phyloP scores from a whole-genome alignment of 176 grass and related monocot species.

The Eragrostis curvula region DNA sequence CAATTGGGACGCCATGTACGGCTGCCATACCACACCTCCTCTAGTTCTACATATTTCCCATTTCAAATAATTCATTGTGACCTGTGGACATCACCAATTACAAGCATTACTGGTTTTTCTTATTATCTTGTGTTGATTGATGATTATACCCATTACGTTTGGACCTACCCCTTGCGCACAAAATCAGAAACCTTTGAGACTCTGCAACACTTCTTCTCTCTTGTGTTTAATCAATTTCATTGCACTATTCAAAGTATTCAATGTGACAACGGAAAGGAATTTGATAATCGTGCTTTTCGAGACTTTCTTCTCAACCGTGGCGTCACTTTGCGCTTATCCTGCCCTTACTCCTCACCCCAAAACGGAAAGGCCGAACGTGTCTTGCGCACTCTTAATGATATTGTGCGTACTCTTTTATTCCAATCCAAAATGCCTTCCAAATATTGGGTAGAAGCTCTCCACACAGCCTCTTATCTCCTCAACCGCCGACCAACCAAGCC shows the following conservation, averaged over 20 bases:
- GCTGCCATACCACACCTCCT: background rate
- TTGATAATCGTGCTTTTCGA: no score
- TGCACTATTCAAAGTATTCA: background rate
- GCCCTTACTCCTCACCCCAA: background rate
- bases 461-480: background rate
- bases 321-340: background rate
- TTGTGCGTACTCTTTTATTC: background rate
- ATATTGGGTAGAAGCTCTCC: background rate
- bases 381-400: no score
- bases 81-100: no score
- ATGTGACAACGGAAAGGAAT: conserved; percentile 5
- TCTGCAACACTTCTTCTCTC: background rate
- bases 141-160: background rate
- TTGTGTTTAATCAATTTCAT: background rate
- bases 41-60: background rate
- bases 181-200: background rate
- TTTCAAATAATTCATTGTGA: background rate
- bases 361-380: no score
- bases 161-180: background rate
- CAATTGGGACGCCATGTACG: no score
- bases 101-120: background rate
- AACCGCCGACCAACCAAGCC: background rate
- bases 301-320: accelerated
- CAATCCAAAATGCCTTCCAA: background rate
- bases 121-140: background rate